Percentiles rank a stretch among this genome's conserved stretches.
phyloP scores from a whole-genome alignment of 352 stramenopile species.

The Globisporangium alternatum region DNA sequence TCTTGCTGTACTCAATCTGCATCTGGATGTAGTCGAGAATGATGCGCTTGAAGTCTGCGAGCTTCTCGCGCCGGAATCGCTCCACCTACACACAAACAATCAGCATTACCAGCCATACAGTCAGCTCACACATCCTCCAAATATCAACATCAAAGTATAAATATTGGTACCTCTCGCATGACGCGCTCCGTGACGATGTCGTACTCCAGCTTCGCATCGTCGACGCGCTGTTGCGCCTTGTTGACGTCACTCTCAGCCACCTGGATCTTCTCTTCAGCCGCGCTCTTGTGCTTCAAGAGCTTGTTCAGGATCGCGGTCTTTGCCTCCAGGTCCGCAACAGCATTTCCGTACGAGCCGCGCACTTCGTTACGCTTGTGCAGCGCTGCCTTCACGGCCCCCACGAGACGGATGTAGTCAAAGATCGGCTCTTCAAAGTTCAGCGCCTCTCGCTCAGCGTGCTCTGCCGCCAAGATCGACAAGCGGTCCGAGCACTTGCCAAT shows the following conservation, averaged over 20 bases:
- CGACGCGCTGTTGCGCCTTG: constrained; percentile 79
- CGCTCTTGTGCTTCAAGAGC: constrained; percentile 54
- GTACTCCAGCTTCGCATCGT: constrained; percentile 91
- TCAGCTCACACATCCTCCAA: background rate
- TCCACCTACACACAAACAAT: constrained; percentile 62
- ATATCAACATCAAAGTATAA: background rate
- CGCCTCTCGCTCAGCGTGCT: constrained; percentile 92
- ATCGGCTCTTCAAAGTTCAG: constrained; percentile 94
- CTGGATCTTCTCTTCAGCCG: constrained; percentile 88
- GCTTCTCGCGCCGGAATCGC: constrained; percentile 95
- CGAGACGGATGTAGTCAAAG: constrained; percentile 95
- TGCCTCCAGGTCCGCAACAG: constrained; percentile 85
- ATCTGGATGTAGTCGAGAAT: constrained; percentile 97
- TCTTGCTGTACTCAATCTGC: constrained; percentile 96
- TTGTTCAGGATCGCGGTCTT: constrained; percentile 68
- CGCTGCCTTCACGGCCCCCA: constrained; percentile 94
- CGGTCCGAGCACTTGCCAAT: constrained; percentile 93
- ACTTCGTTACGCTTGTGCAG: constrained; percentile 93
- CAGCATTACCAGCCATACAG: background rate
- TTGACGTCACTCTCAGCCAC: constrained; percentile 76
- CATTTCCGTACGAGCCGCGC: constrained; percentile 80
- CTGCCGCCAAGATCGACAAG: constrained; percentile 87
- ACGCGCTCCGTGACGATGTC: constrained; percentile 93
- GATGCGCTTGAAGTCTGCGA: constrained; percentile 94
- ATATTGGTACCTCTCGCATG: constrained; percentile 71